Percentiles rank a stretch among this genome's conserved stretches.
Evolutionary conservation across 176 grass and related monocot species (phyloP).

Genomic region (sorghum (Sorghum bicolor)): Sorghum_bicolor_NCBIv3 NC_012872.2:55367001-55367500

Average conservation of each 20-base stretch:
- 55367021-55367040: neutral
- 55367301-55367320: slow-evolving; percentile 64
- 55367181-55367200: neutral
- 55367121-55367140: neutral
- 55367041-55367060: neutral
- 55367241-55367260: slow-evolving; percentile 85
- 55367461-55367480: slow-evolving; percentile 97
- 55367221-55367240: slow-evolving; percentile 52
- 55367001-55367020: neutral
- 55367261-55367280: slow-evolving; percentile 88
- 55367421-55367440: neutral
- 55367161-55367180: neutral
- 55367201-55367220: neutral
- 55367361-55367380: slow-evolving; percentile 36
- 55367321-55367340: slow-evolving; percentile 59
- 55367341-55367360: slow-evolving; percentile 53
- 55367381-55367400: slow-evolving; percentile 26
- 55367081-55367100: neutral
- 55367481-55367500: slow-evolving; percentile 45
- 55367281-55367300: slow-evolving; percentile 94
- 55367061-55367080: neutral
- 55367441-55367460: slow-evolving; percentile 93
- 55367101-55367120: neutral
- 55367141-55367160: neutral
- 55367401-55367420: neutral